Base-by-base conservation (phyloP, 1,284 basidiomycete species). In the Trichosporon sp. region DNA sequence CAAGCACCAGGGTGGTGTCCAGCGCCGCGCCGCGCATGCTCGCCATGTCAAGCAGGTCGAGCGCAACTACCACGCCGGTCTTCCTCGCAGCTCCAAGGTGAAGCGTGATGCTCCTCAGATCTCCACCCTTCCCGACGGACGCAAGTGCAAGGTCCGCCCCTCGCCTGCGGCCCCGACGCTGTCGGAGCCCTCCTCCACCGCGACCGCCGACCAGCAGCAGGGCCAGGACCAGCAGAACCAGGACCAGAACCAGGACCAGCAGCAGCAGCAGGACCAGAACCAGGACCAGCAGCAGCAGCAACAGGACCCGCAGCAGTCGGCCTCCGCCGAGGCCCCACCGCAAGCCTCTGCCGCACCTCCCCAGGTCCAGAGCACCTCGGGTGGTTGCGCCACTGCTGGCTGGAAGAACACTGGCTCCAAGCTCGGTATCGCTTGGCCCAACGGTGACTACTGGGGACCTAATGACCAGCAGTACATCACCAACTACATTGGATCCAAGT, bases 371-470 rank as follows among this genome's bases (percentile, higher is more conserved):
- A 4, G 11, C 32, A 37, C 3, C 32, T 63, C 19, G 59, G 7
- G 1, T 31, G 59, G 59, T 31, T 32, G 31, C 59, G 59, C 59
- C 59, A 63, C 59, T 37, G 59, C 59, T 8, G 71, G 72, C n/a
- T 66, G 68, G 6, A 71, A 51, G 59, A 77, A 79, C 75, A 37
- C 71, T 5, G 75, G 78, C 32, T 80, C 84, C 68, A 91, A 92
- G 84, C 84, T 87, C 21, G 89, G 90, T 76, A 76, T 90, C 48
- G 89, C 87, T 16, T 92, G 90, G 90, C 86, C 89, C 67, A 88
- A 89, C 76, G 86, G 86, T 5, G 63, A 68, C 54, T 73, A 37
- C n/a, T 51, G 51, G 26, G n/a, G 19, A 4, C 35, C 65, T 2
- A 48, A 54, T 46, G 32, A 69, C 7, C 16, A 21, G 66, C 76